Percentiles rank a stretch among this genome's conserved stretches.
Conservation (phyloP, 2,329 filamentous ascomycete species). For the Colletotrichum lini region DNA sequence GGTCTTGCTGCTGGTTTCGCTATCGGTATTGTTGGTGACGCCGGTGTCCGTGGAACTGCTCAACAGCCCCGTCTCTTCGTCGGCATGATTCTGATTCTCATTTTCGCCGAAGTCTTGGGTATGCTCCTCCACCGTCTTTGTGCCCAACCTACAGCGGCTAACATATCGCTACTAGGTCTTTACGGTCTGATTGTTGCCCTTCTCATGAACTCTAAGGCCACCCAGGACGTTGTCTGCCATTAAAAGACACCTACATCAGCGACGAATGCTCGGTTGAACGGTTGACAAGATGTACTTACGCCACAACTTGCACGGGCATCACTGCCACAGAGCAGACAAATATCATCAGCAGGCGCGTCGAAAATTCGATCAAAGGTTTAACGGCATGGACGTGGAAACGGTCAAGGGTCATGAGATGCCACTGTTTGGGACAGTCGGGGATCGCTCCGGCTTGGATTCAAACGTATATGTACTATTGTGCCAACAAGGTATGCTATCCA, state of each 20-base stretch:
- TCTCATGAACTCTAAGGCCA: slow-evolving; percentile 98
- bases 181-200: slow-evolving; percentile 99
- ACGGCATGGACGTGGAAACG: slow-evolving; percentile 45
- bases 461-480: slow-evolving; percentile 67
- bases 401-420: slow-evolving; percentile 41
- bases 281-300: slow-evolving; percentile 56
- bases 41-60: slow-evolving; percentile 88
- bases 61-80: slow-evolving; percentile 91
- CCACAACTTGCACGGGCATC: slow-evolving; percentile 43
- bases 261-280: slow-evolving; percentile 45
- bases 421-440: slow-evolving; percentile 43
- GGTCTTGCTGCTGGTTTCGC: slow-evolving; percentile 89
- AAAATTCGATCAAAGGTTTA: slow-evolving; percentile 43
- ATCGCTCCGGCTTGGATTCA: slow-evolving; percentile 46
- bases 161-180: slow-evolving; percentile 75
- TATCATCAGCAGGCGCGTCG: slow-evolving; percentile 42
- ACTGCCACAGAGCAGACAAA: slow-evolving; percentile 45
- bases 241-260: slow-evolving; percentile 55
- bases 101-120: slow-evolving; percentile 99
- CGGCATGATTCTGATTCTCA: slow-evolving; percentile 98
- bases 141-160: slow-evolving; percentile 25
- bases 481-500: slow-evolving; percentile 57
- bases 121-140: slow-evolving; percentile 54
- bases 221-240: slow-evolving; percentile 71
- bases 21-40: slow-evolving; percentile 90